Evolutionary conservation across 2,329 filamentous ascomycete species (phyloP).

Genomic region (Penicillium sp.): DNA sequence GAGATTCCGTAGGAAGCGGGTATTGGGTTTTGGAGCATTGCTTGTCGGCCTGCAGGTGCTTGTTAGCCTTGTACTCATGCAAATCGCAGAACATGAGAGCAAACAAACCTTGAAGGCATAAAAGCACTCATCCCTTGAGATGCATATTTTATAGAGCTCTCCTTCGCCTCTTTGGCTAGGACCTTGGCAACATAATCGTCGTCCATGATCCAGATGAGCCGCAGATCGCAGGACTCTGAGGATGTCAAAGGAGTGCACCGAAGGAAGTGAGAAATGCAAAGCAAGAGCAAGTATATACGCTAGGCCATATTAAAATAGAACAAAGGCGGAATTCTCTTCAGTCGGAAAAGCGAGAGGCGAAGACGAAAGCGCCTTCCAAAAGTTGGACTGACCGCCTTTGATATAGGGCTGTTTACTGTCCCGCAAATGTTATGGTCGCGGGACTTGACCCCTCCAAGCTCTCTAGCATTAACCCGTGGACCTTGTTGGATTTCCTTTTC

Average conservation of each 20-base stretch:
- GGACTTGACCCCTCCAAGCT: background rate
- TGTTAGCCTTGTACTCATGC: background rate
- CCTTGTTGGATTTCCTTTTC: background rate
- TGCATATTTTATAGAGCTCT: constrained; percentile 65
- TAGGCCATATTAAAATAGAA: background rate
- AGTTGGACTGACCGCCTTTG: constrained; percentile 8
- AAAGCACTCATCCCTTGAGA: constrained; percentile 64
- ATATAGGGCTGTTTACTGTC: constrained; percentile 8
- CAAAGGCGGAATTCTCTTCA: background rate
- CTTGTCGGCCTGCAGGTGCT: constrained; percentile 47
- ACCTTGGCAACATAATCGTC: constrained; percentile 62
- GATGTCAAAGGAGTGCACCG: background rate
- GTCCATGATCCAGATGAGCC: constrained; percentile 31
- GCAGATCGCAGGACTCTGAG: constrained; percentile 17
- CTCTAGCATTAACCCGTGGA: background rate
- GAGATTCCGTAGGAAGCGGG: constrained; percentile 75
- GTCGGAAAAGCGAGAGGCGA: background rate
- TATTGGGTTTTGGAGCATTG: constrained; percentile 77
- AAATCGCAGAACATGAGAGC: background rate
- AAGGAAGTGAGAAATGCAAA: background rate
- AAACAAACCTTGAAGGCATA: constrained; percentile 45
- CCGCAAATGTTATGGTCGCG: background rate
- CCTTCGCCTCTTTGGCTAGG: constrained; percentile 69
- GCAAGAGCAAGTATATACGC: background rate
- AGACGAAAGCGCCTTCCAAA: constrained; percentile 4